phyloP scores from a whole-genome alignment of 2,329 filamentous ascomycete genomes.

The Hysterium pulicare region DNA sequence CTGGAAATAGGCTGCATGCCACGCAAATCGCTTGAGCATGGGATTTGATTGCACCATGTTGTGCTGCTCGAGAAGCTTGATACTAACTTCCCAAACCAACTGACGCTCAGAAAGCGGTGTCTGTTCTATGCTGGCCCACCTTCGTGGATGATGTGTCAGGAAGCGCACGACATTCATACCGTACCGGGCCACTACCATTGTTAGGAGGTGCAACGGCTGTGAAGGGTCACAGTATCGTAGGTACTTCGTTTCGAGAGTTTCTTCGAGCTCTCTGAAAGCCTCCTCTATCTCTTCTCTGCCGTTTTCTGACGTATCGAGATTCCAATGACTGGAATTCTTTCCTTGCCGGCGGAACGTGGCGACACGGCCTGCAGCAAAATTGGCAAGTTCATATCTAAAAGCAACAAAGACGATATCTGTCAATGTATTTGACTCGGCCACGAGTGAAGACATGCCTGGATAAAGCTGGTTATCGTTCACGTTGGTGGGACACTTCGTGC shows the following conservation, averaged over 20 bases:
- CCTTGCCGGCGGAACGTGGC: slow-evolving; percentile 21
- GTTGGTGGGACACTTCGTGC: slow-evolving; percentile 50
- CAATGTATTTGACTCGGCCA: slow-evolving; percentile 29
- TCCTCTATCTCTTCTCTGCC: slow-evolving; percentile 13
- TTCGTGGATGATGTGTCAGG: slow-evolving; percentile 26
- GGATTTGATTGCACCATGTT: slow-evolving; percentile 34
- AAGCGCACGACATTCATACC: slow-evolving; percentile 36
- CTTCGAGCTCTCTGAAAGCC: slow-evolving; percentile 36
- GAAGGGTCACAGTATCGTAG: slow-evolving; percentile 27
- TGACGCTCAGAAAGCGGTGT: slow-evolving; percentile 25
- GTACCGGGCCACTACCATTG: slow-evolving; percentile 40
- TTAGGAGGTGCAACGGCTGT: slow-evolving; percentile 42
- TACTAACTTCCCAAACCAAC: slow-evolving; percentile 25
- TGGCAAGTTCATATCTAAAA: slow-evolving; percentile 37
- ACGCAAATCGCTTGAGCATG: slow-evolving; percentile 28
- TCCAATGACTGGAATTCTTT: slow-evolving; percentile 5
- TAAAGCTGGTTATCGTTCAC: slow-evolving; percentile 50
- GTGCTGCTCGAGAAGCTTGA: slow-evolving; percentile 30
- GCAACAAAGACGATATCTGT: slow-evolving; percentile 44
- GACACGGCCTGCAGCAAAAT: slow-evolving; percentile 17
- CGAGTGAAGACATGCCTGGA: slow-evolving; percentile 38
- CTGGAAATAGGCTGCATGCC: slow-evolving; percentile 28
- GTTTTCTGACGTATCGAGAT: slow-evolving; percentile 4
- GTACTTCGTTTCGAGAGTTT: slow-evolving; percentile 36
- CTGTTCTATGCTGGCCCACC: slow-evolving; percentile 27